Evolutionary conservation across 2,329 filamentous ascomycete species (phyloP).

Genomic region (Beauveria medogensis): DNA sequence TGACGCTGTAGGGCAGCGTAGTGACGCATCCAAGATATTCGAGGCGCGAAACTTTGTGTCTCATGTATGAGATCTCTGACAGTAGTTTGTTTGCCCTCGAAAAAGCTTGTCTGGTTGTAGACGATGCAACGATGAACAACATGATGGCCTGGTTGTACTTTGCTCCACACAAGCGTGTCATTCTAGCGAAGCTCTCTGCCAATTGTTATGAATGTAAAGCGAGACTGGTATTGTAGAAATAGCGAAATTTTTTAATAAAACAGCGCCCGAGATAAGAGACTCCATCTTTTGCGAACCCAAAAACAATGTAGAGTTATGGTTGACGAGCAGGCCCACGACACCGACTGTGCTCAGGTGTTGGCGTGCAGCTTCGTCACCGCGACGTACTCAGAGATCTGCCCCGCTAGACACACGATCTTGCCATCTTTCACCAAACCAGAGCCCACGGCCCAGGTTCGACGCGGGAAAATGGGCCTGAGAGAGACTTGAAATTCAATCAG

Average conservation of each 20-base stretch:
- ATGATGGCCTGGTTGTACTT: too few relatives aligned
- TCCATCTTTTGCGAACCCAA: background rate
- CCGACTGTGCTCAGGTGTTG: background rate
- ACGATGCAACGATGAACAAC: too few relatives aligned
- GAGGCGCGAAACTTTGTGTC: background rate
- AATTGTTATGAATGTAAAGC: background rate
- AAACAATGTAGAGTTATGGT: background rate
- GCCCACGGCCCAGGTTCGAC: background rate
- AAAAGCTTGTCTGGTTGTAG: background rate
- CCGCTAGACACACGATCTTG: slow-evolving; percentile 2
- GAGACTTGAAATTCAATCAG: background rate
- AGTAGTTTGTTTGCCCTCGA: background rate
- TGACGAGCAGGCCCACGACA: background rate
- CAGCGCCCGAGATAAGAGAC: background rate
- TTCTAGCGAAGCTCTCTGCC: background rate
- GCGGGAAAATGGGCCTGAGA: background rate
- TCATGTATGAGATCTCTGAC: background rate
- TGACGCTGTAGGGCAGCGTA: background rate
- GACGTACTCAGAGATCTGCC: background rate
- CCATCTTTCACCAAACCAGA: background rate
- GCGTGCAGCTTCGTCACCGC: background rate
- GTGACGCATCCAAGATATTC: background rate
- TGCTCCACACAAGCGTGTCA: background rate
- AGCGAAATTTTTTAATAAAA: background rate
- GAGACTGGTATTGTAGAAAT: too few relatives aligned